These are phyloP conservation scores for Amauroascus niger DNA, from an alignment of 2,329 filamentous ascomycete genomes.

Conservation along the genomic window DNA sequence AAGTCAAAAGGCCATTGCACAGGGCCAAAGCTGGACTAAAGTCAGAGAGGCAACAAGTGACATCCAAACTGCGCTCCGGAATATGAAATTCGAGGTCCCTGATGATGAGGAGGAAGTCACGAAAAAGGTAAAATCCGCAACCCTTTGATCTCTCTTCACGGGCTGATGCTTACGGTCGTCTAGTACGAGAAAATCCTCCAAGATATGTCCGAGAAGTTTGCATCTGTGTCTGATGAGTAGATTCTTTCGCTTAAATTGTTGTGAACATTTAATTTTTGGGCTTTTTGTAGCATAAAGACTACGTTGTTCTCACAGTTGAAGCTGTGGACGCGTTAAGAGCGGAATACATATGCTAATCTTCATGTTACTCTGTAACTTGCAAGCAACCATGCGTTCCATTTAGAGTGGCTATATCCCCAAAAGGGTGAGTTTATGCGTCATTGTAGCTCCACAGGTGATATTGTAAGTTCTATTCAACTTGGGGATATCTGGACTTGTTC, in stretches of 20 bases:
- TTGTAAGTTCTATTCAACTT: too few species aligned
- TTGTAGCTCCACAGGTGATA: too few species aligned
- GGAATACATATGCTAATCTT: neutral
- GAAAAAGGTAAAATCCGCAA: slow-evolving; percentile 61
- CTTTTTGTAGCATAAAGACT: slow-evolving; percentile 1
- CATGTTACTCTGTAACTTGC: neutral
- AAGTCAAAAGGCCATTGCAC: slow-evolving; percentile 84
- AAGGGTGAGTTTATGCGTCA: too few species aligned
- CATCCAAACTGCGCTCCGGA: slow-evolving; percentile 72
- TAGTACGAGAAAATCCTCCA: slow-evolving; percentile 89
- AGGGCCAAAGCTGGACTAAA: slow-evolving; percentile 87
- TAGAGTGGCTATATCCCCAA: neutral
- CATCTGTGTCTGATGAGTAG: slow-evolving; percentile 89
- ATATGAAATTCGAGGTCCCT: slow-evolving; percentile 95
- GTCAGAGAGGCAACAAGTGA: slow-evolving; percentile 83
- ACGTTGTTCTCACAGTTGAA: neutral
- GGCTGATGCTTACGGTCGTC: slow-evolving; percentile 33
- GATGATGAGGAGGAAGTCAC: slow-evolving; percentile 67
- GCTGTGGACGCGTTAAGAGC: neutral
- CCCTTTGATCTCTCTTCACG: neutral
- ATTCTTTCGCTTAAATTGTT: neutral
- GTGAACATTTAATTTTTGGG: neutral
- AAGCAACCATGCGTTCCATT: neutral
- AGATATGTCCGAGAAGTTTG: slow-evolving; percentile 94
- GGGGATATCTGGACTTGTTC: too few species aligned